These are phyloP conservation scores for Jamesozyma lodderae DNA, from an alignment of 805 yeast genomes.

Conservation along the genomic window DNA sequence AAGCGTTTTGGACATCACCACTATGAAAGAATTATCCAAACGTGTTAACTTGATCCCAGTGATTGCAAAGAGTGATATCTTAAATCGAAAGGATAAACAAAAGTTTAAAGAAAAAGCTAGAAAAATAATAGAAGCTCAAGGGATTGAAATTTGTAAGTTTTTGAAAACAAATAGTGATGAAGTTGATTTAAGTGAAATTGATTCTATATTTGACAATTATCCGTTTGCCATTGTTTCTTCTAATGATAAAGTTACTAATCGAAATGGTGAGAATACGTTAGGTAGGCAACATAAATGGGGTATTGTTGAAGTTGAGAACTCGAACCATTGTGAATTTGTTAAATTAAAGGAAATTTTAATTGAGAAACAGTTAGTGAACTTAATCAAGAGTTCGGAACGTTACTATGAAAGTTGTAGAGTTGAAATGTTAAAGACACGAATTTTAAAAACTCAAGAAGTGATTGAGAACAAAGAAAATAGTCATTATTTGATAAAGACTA, in stretches of 20 bases:
- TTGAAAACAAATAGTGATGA: slow-evolving; percentile 31
- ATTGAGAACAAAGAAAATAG: neutral
- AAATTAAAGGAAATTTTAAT: slow-evolving; percentile 56
- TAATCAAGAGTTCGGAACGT: slow-evolving; percentile 60
- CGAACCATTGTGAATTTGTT: slow-evolving; percentile 65
- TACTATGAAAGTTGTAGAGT: slow-evolving; percentile 55
- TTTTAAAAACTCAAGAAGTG: slow-evolving; percentile 23
- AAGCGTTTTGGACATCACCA: slow-evolving; percentile 54
- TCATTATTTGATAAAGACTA: neutral
- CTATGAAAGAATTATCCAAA: slow-evolving; percentile 59
- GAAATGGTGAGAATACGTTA: slow-evolving; percentile 43
- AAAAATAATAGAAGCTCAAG: slow-evolving; percentile 42
- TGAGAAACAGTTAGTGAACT: slow-evolving; percentile 65
- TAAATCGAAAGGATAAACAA: slow-evolving; percentile 43
- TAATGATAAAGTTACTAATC: slow-evolving; percentile 37
- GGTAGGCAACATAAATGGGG: slow-evolving; percentile 88
- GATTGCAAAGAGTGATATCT: slow-evolving; percentile 69
- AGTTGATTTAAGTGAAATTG: slow-evolving; percentile 25
- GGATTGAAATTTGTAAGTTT: slow-evolving; percentile 51
- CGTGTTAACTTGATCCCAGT: slow-evolving; percentile 79
- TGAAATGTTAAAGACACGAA: slow-evolving; percentile 44
- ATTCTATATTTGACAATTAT: slow-evolving; percentile 34
- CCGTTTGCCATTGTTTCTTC: slow-evolving; percentile 75
- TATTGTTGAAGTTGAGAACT: slow-evolving; percentile 70
- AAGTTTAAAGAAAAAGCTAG: slow-evolving; percentile 47